Conservation (phyloP, 1,139 yeast species). For the Pichia sp. region DNA sequence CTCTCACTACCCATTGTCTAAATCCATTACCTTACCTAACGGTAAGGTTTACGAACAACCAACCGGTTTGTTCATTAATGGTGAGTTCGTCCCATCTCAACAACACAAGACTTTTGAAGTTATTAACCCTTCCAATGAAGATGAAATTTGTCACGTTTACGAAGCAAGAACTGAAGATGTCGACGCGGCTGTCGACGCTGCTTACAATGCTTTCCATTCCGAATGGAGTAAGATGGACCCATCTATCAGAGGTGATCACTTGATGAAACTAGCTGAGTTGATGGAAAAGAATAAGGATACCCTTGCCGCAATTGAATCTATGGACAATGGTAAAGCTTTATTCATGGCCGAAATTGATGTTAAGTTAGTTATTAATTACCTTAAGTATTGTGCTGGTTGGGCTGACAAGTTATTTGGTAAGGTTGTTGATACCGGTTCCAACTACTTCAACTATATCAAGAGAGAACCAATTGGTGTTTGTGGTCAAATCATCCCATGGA, state of each 20-base stretch:
- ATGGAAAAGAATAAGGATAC: constrained; percentile 49
- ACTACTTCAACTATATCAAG: constrained; percentile 53
- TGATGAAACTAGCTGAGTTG: constrained; percentile 53
- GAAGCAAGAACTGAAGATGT: constrained; percentile 59
- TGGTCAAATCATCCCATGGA: constrained; percentile 90
- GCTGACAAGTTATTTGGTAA: constrained; percentile 63
- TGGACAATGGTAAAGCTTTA: constrained; percentile 68
- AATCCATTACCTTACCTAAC: constrained; percentile 23
- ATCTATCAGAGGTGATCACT: constrained; percentile 42
- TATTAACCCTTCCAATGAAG: constrained; percentile 57
- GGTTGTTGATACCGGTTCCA: constrained; percentile 50
- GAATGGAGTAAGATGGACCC: constrained; percentile 36
- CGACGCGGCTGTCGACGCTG: constrained; percentile 55
- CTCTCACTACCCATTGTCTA: constrained; percentile 22
- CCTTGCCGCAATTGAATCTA: constrained; percentile 58
- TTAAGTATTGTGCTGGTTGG: constrained; percentile 64
- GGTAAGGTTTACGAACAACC: constrained; percentile 46
- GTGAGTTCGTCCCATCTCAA: constrained; percentile 59
- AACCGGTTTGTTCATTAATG: constrained; percentile 74
- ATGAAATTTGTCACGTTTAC: constrained; percentile 46
- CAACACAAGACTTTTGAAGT: constrained; percentile 57
- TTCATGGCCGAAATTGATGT: constrained; percentile 44
- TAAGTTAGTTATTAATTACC: constrained; percentile 43
- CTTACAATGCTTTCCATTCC: constrained; percentile 46
- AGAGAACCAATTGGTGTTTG: constrained; percentile 81